phyloP scores from a whole-genome alignment of 225 moss, liverwort and hornwort genomes.

The Sphagnum tenellum region DNA sequence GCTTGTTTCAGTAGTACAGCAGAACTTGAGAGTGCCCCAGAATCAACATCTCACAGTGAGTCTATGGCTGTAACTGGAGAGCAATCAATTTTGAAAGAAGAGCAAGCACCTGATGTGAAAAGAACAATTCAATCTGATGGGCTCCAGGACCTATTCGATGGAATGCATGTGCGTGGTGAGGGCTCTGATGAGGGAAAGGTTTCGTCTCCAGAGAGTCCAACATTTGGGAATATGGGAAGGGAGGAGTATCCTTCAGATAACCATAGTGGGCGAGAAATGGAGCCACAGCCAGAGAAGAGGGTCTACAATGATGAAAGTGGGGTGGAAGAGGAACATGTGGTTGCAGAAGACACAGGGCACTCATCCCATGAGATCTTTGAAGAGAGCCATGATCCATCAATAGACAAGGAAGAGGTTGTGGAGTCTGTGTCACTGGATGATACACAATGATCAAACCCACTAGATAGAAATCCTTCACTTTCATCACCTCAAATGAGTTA shows the following conservation, averaged over 20 bases:
- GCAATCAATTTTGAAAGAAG: constrained; percentile 23
- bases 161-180: constrained; percentile 10
- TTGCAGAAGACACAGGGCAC: constrained; percentile 11
- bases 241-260: constrained; percentile 10
- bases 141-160: constrained; percentile 31
- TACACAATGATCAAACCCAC: background rate
- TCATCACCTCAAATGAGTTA: too few relatives aligned
- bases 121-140: constrained; percentile 17
- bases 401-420: background rate
- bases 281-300: constrained; percentile 4
- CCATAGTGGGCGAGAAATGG: constrained; percentile 7
- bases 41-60: constrained; percentile 16
- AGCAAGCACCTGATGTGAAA: constrained; percentile 17
- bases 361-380: constrained; percentile 4
- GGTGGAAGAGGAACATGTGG: constrained; percentile 10
- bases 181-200: constrained; percentile 2
- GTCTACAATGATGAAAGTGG: constrained; percentile 5
- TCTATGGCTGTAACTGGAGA: constrained; percentile 24
- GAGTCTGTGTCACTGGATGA: background rate
- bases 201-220: constrained; percentile 6
- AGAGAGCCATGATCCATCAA: constrained; percentile 8
- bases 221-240: constrained; percentile 14
- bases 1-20: constrained; percentile 7
- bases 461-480: too few relatives aligned
- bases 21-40: constrained; percentile 13